These are phyloP conservation scores for Teratosphaeria gauchensis DNA, from an alignment of 2,329 filamentous ascomycete species.

Conservation along the genomic window DNA sequence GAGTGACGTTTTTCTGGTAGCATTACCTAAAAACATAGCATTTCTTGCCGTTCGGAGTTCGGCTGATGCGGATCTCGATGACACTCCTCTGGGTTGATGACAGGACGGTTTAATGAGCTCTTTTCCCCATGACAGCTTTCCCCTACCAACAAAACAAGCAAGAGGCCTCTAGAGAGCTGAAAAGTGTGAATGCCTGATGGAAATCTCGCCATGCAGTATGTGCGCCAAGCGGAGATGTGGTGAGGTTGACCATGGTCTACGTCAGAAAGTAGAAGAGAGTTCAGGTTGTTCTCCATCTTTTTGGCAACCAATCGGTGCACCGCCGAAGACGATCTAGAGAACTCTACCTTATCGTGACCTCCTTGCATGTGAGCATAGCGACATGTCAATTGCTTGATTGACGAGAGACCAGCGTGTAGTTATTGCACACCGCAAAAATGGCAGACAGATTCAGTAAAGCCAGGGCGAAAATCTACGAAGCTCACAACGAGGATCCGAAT, in stretches of 20 bases:
- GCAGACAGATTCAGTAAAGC: slow-evolving; percentile 34
- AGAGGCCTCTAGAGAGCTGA: too few relatives aligned
- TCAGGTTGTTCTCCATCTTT: background rate
- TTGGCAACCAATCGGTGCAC: background rate
- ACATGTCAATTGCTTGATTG: too few relatives aligned
- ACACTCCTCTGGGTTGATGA: background rate
- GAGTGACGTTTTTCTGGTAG: background rate
- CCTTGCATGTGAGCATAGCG: too few relatives aligned
- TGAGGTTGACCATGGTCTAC: background rate
- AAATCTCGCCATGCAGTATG: too few relatives aligned
- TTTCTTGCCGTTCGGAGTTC: background rate
- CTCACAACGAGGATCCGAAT: slow-evolving; percentile 59
- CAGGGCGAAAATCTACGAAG: slow-evolving; percentile 61
- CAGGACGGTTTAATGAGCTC: background rate
- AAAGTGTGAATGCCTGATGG: too few relatives aligned
- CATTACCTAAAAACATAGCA: background rate
- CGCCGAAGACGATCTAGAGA: background rate
- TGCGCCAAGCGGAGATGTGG: background rate
- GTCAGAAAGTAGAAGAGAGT: background rate
- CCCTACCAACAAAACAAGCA: too few relatives aligned
- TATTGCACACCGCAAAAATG: background rate
- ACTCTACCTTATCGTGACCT: too few relatives aligned
- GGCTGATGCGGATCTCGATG: background rate
- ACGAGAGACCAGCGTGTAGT: too few relatives aligned
- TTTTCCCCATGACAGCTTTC: background rate